Base-by-base conservation (phyloP, 75 land plant genomes). In the Larix kaempferi region DNA sequence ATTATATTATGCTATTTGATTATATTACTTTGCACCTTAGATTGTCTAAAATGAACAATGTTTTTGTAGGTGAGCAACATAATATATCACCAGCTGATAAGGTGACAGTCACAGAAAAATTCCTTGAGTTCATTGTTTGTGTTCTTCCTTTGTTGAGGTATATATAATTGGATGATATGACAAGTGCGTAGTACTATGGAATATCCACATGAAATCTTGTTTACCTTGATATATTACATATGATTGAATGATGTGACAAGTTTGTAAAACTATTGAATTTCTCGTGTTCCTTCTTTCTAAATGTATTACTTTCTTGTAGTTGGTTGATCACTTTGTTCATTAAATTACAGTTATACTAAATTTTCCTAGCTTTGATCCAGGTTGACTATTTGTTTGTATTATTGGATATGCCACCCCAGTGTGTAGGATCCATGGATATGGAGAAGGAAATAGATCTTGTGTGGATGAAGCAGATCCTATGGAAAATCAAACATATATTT, bases 121-220 rank as follows among this genome's bases (percentile, higher is more conserved):
- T 98, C 54, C 87, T 93, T 78, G 85, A 78, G n/a, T 94, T 92
- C 75, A 79, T 98, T 64, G 67, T 83, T 15, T 91, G 95, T 66
- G 89, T 93, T 77, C 99, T 95, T 54, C 88, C 91, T 6, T 75
- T 95, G 61, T 66, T 98, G 62, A 98, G 99, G 99, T 98, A 66
- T 16, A 27, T 62, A 22, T 21, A 67, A 11, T 27, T 17, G 17
- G 5, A 6, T 41, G 3, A 41, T 69, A 19, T 39, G 25, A 21
- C 49, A 69, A 19, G 49, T 2, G 6, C 8, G 21, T 21, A 16
- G n/a, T 41, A 44, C 49, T 39, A 41, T 41, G 22, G 2, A 69
- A 19, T 41, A n/a, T 69, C n/a, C 73, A 41, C n/a, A 3, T 22
- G 41, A 39, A 41, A 49, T 11, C 54, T 49, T 49, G 54, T 49